Percentiles rank a stretch among this genome's conserved stretches.
These are phyloP conservation scores for Sclerotinia nivalis DNA, from an alignment of 2,329 filamentous ascomycete species.

Conservation along the genomic window DNA sequence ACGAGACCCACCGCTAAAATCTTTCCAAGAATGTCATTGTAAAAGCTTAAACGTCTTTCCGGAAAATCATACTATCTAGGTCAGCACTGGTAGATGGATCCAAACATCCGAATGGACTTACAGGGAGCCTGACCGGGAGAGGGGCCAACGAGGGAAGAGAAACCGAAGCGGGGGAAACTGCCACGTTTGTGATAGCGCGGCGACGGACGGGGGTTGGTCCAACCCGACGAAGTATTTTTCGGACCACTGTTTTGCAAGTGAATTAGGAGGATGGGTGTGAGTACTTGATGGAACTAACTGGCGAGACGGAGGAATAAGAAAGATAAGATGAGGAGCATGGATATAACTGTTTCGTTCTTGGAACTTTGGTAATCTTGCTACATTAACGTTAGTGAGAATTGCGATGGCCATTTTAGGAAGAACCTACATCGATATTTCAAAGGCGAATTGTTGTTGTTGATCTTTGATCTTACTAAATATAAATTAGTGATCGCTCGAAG, in stretches of 20 bases:
- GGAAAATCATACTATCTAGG: too few relatives aligned
- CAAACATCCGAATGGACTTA: too few relatives aligned
- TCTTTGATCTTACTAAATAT: too few relatives aligned
- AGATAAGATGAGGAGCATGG: neutral
- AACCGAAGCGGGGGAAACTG: neutral
- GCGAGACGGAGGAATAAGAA: fast-evolving
- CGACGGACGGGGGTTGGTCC: neutral
- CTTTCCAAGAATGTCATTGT: too few relatives aligned
- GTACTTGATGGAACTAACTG: neutral
- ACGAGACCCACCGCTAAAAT: too few relatives aligned
- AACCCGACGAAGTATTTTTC: neutral
- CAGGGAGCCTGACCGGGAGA: neutral
- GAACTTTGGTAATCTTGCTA: neutral
- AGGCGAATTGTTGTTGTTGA: too few relatives aligned
- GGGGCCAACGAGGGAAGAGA: neutral
- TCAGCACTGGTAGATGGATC: too few relatives aligned
- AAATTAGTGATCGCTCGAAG: too few relatives aligned
- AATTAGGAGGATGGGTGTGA: neutral
- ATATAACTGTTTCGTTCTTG: neutral
- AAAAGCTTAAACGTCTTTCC: too few relatives aligned
- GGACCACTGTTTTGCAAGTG: neutral
- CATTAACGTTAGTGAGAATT: neutral
- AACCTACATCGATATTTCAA: neutral
- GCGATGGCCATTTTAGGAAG: too few relatives aligned
- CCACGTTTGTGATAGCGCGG: neutral